phyloP scores from a whole-genome alignment of 768 basidiomycete genomes.

The Suillus bovinus region DNA sequence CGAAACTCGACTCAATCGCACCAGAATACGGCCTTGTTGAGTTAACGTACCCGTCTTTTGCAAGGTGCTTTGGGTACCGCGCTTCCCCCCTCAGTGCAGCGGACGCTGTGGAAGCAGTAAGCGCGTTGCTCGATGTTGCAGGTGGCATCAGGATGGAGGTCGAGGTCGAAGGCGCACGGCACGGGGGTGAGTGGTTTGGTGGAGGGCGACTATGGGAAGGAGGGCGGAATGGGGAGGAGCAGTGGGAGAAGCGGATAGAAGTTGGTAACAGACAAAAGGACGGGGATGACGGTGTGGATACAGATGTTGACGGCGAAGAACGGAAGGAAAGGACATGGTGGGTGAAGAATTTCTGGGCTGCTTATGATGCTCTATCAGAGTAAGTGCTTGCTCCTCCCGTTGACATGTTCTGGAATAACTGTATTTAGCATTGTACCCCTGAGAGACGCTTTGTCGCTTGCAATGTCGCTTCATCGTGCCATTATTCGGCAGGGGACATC shows the following conservation, averaged over 20 bases:
- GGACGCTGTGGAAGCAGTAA: slow-evolving; percentile 89
- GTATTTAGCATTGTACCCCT: slow-evolving; percentile 63
- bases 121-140: slow-evolving; percentile 87
- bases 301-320: slow-evolving; percentile 36
- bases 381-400: slow-evolving; percentile 43
- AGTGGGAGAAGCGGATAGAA: slow-evolving; percentile 30
- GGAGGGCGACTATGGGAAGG: slow-evolving; percentile 78
- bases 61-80: slow-evolving; percentile 87
- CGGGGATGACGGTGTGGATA: slow-evolving; percentile 25
- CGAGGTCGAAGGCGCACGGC: slow-evolving; percentile 82
- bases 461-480: slow-evolving; percentile 90
- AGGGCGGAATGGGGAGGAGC: slow-evolving; percentile 38
- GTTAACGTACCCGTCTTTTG: slow-evolving; percentile 91
- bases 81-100: slow-evolving; percentile 87
- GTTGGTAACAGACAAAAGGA: slow-evolving; percentile 22
- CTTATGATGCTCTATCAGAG: slow-evolving; percentile 91
- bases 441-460: slow-evolving; percentile 73
- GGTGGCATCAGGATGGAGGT: slow-evolving; percentile 89
- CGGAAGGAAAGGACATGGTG: slow-evolving; percentile 71
- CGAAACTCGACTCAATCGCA: slow-evolving; percentile 84
- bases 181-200: slow-evolving; percentile 97
- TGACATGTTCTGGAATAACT: background rate
- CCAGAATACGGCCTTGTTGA: slow-evolving; percentile 96
- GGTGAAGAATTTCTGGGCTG: slow-evolving; percentile 93
- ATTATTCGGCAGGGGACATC: slow-evolving; percentile 95